These are phyloP conservation scores for Ogataea ramenticola DNA, from an alignment of 805 yeast species.

Conservation along the genomic window DNA sequence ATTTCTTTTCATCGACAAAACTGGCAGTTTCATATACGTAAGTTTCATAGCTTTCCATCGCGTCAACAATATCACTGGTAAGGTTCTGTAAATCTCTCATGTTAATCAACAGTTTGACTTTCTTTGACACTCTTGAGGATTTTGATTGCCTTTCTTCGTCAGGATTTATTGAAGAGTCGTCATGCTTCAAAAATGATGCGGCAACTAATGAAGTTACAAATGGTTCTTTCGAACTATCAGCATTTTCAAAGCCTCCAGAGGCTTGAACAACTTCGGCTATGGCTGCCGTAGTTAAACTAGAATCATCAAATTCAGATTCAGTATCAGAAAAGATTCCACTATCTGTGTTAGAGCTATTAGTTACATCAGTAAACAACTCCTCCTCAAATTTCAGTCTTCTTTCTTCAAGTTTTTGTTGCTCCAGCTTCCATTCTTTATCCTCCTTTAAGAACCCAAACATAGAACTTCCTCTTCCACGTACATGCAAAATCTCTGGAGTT, in stretches of 20 bases:
- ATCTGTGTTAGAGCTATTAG: neutral
- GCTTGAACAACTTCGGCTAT: neutral
- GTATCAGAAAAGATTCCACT: neutral
- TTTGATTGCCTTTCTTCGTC: constrained; percentile 5
- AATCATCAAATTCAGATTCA: constrained; percentile 12
- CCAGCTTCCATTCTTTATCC: constrained; percentile 13
- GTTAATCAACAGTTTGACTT: constrained; percentile 44
- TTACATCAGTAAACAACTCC: neutral
- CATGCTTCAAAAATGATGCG: constrained; percentile 2
- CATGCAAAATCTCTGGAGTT: constrained; percentile 35
- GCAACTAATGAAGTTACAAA: neutral
- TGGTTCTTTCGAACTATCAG: neutral
- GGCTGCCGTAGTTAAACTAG: neutral
- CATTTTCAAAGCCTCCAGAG: neutral
- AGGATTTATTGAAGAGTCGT: constrained; percentile 2
- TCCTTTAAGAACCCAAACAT: constrained; percentile 31
- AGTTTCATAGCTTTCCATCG: constrained; percentile 44
- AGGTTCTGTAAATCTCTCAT: constrained; percentile 69
- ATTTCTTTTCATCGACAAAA: constrained; percentile 59
- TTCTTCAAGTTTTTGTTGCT: constrained; percentile 5
- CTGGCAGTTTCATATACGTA: constrained; percentile 58
- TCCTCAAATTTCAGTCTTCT: constrained; percentile 1
- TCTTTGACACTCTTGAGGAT: constrained; percentile 8
- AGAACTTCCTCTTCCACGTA: constrained; percentile 44
- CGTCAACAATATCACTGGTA: constrained; percentile 45